Evolutionary conservation across 805 yeast species (phyloP).

Genomic region (Lachancea waltii): DNA sequence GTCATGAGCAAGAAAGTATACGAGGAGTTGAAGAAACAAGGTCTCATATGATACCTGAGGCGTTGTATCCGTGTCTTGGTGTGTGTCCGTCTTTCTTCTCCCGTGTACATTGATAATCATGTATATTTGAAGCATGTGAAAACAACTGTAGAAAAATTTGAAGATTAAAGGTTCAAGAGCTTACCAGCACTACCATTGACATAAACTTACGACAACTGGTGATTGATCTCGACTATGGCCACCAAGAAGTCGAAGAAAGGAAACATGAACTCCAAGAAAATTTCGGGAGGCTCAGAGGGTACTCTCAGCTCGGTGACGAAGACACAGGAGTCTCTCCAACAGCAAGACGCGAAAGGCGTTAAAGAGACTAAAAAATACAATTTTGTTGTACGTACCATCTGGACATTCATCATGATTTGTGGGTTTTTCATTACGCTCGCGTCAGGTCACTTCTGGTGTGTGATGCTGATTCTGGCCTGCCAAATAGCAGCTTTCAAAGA

Average conservation of each 20-base stretch:
- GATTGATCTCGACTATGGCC: slow-evolving; percentile 3
- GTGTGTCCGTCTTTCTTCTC: too few relatives aligned
- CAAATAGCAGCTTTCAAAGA: slow-evolving; percentile 87
- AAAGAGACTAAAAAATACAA: slow-evolving; percentile 21
- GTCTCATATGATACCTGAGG: slow-evolving; percentile 63
- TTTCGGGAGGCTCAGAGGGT: neutral
- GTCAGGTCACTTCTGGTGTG: slow-evolving; percentile 81
- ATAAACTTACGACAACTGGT: neutral
- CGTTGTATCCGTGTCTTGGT: too few relatives aligned
- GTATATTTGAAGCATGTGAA: neutral
- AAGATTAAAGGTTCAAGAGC: neutral
- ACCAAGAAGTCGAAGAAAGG: slow-evolving; percentile 7
- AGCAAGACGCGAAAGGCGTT: neutral
- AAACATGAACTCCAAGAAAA: slow-evolving; percentile 2
- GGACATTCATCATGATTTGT: slow-evolving; percentile 89
- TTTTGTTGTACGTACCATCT: slow-evolving; percentile 78
- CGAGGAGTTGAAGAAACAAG: slow-evolving; percentile 81
- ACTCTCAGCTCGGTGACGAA: neutral
- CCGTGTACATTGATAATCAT: slow-evolving; percentile 2
- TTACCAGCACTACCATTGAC: neutral
- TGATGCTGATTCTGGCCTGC: slow-evolving; percentile 59
- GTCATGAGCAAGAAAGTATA: slow-evolving; percentile 82
- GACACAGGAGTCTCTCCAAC: neutral
- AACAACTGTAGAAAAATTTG: slow-evolving; percentile 3
- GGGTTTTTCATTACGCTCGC: slow-evolving; percentile 64